Conservation (phyloP, 2,329 filamentous ascomycete genomes). For the Hymenoscyphus fraxineus region DNA sequence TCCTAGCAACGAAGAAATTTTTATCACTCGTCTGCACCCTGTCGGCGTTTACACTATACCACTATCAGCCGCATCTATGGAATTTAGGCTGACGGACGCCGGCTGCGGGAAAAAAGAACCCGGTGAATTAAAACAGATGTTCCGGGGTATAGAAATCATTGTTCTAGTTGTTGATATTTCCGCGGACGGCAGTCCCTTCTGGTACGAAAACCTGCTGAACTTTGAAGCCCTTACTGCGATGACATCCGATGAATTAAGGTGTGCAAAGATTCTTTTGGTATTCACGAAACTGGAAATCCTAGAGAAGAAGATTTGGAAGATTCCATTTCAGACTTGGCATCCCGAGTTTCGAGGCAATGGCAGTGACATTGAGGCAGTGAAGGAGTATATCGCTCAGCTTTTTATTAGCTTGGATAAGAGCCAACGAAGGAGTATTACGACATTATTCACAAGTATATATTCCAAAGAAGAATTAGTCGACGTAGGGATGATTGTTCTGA, state of each 20-base stretch:
- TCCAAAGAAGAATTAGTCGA: background rate
- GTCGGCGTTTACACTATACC: conserved; percentile 96
- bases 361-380: conserved; percentile 6
- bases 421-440: background rate
- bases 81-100: conserved; percentile 96
- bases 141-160: conserved; percentile 95
- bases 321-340: conserved; percentile 74
- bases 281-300: conserved; percentile 74
- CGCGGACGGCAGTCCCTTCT: conserved; percentile 70
- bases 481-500: background rate
- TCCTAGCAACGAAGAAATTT: conserved; percentile 91
- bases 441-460: conserved; percentile 5
- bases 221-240: conserved; percentile 74
- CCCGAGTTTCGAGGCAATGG: conserved; percentile 61
- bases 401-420: background rate
- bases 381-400: background rate
- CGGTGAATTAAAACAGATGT: conserved; percentile 99
- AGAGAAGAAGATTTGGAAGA: conserved; percentile 70
- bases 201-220: conserved; percentile 38
- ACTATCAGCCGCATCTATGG: conserved; percentile 81
- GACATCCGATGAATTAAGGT: conserved; percentile 46
- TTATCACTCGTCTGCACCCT: conserved; percentile 94
- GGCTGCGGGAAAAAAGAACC: conserved; percentile 92
- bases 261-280: conserved; percentile 62
- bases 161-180: conserved; percentile 96